Percentiles rank a stretch among this genome's conserved stretches.
Conservation (phyloP, 257 asterid species). For the Nyctanthes arbortristis region DNA sequence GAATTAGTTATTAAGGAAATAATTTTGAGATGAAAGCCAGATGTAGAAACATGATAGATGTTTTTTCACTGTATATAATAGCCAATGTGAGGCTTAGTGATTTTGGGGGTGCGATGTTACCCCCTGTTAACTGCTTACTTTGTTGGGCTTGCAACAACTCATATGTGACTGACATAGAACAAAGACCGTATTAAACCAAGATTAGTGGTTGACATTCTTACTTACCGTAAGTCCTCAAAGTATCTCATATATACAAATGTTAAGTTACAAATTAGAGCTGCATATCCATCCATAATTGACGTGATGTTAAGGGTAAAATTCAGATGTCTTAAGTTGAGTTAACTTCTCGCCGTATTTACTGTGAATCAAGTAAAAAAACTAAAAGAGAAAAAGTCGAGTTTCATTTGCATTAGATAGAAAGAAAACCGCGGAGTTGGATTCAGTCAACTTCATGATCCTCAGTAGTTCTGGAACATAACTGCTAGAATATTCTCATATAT, state of each 20-base stretch:
- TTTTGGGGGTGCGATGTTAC: not conserved
- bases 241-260: not conserved
- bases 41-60: not conserved
- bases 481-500: constrained; percentile 5
- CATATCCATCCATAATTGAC: constrained; percentile 2
- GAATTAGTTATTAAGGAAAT: not conserved
- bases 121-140: not conserved
- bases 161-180: not conserved
- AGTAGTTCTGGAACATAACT: not conserved
- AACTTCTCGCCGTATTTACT: not conserved
- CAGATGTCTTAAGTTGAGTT: not conserved
- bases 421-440: not conserved
- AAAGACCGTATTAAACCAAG: not conserved
- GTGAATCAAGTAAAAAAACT: not conserved
- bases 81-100: not conserved
- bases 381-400: constrained; percentile 1
- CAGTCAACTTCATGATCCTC: not conserved
- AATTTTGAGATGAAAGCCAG: not conserved
- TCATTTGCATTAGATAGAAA: not conserved
- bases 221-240: not conserved
- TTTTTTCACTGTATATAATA: not conserved
- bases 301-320: not conserved
- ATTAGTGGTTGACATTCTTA: constrained; percentile 1
- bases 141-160: not conserved
- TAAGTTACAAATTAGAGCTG: constrained; percentile 1